Base-by-base conservation (phyloP, 2,329 filamentous ascomycete species). In the Exserohilum rostratum region DNA sequence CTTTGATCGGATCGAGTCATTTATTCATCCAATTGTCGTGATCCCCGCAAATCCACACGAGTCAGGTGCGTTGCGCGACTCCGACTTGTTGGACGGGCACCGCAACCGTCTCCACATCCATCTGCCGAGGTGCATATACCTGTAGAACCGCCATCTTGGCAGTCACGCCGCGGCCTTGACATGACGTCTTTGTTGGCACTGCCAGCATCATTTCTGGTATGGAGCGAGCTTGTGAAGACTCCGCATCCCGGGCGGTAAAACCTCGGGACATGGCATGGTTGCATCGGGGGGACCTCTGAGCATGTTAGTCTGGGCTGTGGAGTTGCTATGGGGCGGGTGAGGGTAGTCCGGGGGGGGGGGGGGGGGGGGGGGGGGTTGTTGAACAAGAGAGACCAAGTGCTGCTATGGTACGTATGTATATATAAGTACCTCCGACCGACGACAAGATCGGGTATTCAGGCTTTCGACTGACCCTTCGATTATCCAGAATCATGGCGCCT, bases 401-500 rank as follows among this genome's bases (percentile, higher is more conserved):
- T 46, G 52, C n/a, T n/a, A n/a, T n/a, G n/a, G n/a, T n/a, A n/a
- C n/a, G 50, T 17, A 47, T 25, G 22, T 7, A 43, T 67, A 67
- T 65, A 67, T 66, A 68, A 65, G 53, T 53, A 29, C 29, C 13
- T 31, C 31, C 17, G 29, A 33, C 20, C n/a, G 9, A 31, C 47
- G 11, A 40, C 4, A 7, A 25, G 33, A 13, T 25, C 40, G 20
- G 20, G 18, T 39, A 47, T 53, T 44, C 49, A 53, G 39, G 53
- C 43, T 42, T 43, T 45, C 44, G 49, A 53, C 34, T 46, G 43
- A n/a, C 29, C 38, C 53, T 40, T 55, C 49, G 53, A 45, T 25
- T 33, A 47, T 37, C 35, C 43, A 7, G 52, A 52, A 69, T 39
- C 53, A 71, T 71, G 68, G 66, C 66, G 51, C 58, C 65, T 64